Evolutionary conservation across 1,139 yeast species (phyloP), one percentile per base, ranked within the genome.

Genomic region (Taphrina sp.): DNA sequence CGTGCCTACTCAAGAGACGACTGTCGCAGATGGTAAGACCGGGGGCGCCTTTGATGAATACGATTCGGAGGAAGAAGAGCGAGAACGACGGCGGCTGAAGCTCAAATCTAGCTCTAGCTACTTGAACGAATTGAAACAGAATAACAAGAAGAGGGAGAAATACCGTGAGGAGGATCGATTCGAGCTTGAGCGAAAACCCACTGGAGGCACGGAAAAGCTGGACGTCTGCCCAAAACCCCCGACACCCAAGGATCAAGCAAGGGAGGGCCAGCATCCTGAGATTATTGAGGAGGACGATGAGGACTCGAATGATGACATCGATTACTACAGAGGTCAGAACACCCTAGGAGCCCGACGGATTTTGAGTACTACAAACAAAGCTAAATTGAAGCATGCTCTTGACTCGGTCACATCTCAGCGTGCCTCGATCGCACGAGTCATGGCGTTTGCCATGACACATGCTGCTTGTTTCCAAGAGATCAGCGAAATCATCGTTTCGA

Each of bases 371-470:
- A 43, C 31, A 5, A 29, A 31, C 29, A 26, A 22, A 19, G 47
- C 47, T 2, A 17, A 17, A n/a, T 22, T 43, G 14, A 20, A 31
- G 16, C 31, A 19, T 12, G n/a, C 31, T 14, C 46, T 57, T 42
- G 62, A 66, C 14, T 59, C 28, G 17, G 24, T 38, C 26, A 39
- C 36, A 16, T 38, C 39, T 2, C 20, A 31, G 17, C 33, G 70
- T 16, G 68, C 69, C 8, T 60, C 65, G 7, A 64, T 67, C 22
- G 70, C 70, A 3, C 61, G 69, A 8, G 61, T 65, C 23, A 64
- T 64, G 61, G 67, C 66, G 8, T 67, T 67, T 62, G 69, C 68
- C 10, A 58, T 66, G 29, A 62, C 64, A 17, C 64, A 66, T 52
- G 62, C 62, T 12, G 44, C 52, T 22, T 63, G 62, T 8, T 64